Evolutionary conservation across 257 asterid species (phyloP).

Genomic region (Solanum boliviense): DNA sequence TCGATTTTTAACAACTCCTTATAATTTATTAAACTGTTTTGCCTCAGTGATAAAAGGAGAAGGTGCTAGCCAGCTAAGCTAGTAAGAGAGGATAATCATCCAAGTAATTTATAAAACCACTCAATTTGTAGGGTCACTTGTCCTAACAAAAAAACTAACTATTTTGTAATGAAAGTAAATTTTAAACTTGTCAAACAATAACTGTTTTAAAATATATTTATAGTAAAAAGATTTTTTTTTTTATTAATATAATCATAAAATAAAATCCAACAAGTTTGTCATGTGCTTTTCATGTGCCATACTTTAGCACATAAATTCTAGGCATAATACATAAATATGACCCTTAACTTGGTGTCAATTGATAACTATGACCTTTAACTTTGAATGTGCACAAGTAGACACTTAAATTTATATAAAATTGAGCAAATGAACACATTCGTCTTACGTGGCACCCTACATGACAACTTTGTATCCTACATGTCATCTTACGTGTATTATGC

Average conservation of each 20-base stretch:
- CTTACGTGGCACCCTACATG: no score
- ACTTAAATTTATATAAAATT: no score
- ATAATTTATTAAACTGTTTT: neutral
- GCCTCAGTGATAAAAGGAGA: neutral
- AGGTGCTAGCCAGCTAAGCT: neutral
- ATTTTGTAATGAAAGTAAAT: neutral
- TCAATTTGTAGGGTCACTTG: neutral
- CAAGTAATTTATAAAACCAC: neutral
- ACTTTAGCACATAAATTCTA: neutral
- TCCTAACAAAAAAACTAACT: neutral
- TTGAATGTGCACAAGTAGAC: no score
- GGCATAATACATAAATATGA: no score
- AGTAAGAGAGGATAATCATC: neutral
- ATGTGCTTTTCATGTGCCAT: neutral
- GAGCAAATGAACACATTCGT: no score
- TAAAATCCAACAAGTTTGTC: neutral
- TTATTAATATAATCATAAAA: neutral
- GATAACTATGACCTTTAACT: no score
- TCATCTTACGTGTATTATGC: no score
- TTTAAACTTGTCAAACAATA: neutral
- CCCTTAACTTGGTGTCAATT: no score
- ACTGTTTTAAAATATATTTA: neutral
- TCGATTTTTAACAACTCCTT: neutral
- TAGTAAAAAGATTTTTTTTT: neutral
- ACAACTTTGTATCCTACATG: no score